phyloP scores from a whole-genome alignment of 2,329 filamentous ascomycete genomes.

The Keithomyces neogunnii region DNA sequence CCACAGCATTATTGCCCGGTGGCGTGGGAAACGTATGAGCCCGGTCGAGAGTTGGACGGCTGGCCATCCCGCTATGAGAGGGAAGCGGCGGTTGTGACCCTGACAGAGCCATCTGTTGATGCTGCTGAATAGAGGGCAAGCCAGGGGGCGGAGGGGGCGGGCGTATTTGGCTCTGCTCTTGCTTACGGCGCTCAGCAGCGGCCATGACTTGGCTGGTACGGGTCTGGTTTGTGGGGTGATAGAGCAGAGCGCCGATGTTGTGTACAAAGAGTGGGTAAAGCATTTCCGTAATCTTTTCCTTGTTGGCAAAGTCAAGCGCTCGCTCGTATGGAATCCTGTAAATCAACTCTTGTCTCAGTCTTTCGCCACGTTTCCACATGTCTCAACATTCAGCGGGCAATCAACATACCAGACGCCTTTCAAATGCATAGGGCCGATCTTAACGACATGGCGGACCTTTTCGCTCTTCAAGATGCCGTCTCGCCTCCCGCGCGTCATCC shows the following conservation, averaged over 20 bases:
- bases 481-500: constrained; percentile 91
- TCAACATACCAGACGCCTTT: constrained; percentile 85
- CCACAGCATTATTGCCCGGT: constrained; percentile 79
- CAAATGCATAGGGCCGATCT: constrained; percentile 97
- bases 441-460: constrained; percentile 92
- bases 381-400: constrained; percentile 8
- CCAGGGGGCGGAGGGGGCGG: constrained; percentile 40
- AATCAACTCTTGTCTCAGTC: constrained; percentile 16
- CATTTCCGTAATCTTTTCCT: constrained; percentile 96
- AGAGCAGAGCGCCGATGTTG: constrained; percentile 88
- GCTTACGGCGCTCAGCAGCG: constrained; percentile 68
- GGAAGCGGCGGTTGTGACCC: constrained; percentile 46
- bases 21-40: constrained; percentile 92
- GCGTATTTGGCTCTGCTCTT: constrained; percentile 59
- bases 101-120: constrained; percentile 56
- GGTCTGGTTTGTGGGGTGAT: constrained; percentile 83
- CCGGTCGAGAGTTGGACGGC: constrained; percentile 70
- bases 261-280: constrained; percentile 95
- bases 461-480: constrained; percentile 98
- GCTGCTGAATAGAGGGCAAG: constrained; percentile 61
- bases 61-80: constrained; percentile 60
- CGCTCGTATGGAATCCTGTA: constrained; percentile 93
- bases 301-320: constrained; percentile 97
- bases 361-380: constrained; percentile 5
- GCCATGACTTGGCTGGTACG: constrained; percentile 82